Conservation (phyloP, 257 asterid genomes). For the Lycium barbarum region DNA sequence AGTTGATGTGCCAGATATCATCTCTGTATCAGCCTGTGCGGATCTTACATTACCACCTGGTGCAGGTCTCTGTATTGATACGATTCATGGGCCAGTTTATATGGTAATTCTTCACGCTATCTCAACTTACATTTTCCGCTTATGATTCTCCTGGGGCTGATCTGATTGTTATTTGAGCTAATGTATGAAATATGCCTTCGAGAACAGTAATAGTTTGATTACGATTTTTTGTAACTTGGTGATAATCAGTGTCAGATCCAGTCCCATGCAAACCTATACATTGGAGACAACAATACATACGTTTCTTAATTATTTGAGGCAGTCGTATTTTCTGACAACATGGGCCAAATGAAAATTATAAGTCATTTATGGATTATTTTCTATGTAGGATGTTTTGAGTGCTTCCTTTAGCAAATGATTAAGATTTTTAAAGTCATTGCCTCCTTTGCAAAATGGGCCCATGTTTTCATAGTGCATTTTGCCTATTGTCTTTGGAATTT, state of each 20-base stretch:
- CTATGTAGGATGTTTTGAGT: not conserved
- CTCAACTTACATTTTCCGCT: not conserved
- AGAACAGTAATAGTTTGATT: constrained; percentile 11
- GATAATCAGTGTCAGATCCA: constrained; percentile 8
- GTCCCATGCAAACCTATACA: constrained; percentile 1
- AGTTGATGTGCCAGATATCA: constrained; percentile 72
- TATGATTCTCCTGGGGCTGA: not conserved
- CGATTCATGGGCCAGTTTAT: constrained; percentile 79
- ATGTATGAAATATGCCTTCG: not conserved
- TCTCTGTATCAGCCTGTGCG: constrained; percentile 80
- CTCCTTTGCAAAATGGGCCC: constrained; percentile 1
- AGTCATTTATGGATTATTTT: not conserved
- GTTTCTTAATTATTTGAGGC: constrained; percentile 7
- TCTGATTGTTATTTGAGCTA: not conserved
- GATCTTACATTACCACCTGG: constrained; percentile 98
- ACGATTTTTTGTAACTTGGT: not conserved
- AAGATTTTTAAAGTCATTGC: not conserved
- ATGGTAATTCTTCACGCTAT: constrained; percentile 52
- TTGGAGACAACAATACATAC: constrained; percentile 17
- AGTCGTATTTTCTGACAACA: not conserved
- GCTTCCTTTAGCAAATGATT: constrained; percentile 24
- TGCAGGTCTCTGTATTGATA: constrained; percentile 88
- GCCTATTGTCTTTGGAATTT: not conserved
- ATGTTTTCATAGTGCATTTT: not conserved
- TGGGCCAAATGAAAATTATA: not conserved